phyloP scores from a whole-genome alignment of 1,139 yeast genomes.

The Suhomyces yuchorum region DNA sequence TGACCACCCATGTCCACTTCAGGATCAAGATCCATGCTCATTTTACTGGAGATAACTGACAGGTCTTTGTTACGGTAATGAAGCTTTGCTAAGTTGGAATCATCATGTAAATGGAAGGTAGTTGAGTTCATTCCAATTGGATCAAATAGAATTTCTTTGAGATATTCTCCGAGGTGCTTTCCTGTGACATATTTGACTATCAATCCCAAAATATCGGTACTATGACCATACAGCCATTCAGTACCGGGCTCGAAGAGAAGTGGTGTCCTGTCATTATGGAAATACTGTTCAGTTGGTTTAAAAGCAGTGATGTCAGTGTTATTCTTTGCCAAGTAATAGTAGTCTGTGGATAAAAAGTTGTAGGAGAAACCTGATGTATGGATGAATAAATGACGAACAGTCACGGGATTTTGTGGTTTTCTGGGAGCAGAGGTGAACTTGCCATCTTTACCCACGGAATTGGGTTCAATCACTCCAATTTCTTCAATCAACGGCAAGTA shows the following conservation, averaged over 20 bases:
- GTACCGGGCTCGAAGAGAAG: constrained; percentile 56
- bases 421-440: constrained; percentile 31
- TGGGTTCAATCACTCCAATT: constrained; percentile 43
- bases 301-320: constrained; percentile 16
- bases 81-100: constrained; percentile 28
- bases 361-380: constrained; percentile 58
- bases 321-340: constrained; percentile 23
- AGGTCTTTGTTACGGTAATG: constrained; percentile 24
- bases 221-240: constrained; percentile 52
- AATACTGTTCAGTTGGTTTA: constrained; percentile 30
- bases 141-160: constrained; percentile 41
- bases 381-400: constrained; percentile 49
- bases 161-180: constrained; percentile 41
- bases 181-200: constrained; percentile 49
- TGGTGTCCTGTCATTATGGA: constrained; percentile 38
- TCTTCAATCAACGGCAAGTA: constrained; percentile 45
- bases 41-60: neutral
- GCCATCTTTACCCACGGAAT: constrained; percentile 31
- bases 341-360: constrained; percentile 41
- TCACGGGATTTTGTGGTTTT: constrained; percentile 40
- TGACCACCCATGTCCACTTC: constrained; percentile 52
- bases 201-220: constrained; percentile 56
- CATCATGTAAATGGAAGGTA: constrained; percentile 37
- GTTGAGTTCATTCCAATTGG: constrained; percentile 47
- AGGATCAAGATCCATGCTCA: constrained; percentile 24